Evolutionary conservation across 352 stramenopile species (phyloP), one percentile per base, ranked within the genome.

Genomic region (Globisporangium recalcitrans): DNA sequence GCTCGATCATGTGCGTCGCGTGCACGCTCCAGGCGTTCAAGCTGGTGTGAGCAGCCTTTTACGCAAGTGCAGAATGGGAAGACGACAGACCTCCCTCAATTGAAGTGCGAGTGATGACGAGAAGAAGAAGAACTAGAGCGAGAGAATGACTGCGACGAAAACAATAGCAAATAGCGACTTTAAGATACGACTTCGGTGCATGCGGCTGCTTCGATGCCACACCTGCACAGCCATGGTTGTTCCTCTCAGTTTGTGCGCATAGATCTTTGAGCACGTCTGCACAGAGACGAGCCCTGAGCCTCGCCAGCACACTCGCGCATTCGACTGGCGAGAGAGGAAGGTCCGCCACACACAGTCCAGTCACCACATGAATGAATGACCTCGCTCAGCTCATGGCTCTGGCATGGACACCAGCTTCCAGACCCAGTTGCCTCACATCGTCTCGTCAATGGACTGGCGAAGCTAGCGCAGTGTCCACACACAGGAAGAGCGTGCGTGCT

Each of bases 21-120:
- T 96, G 88, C 72, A 88, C 82, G 3, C 56, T 89, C n/a, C 82
- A 92, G 58, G 75, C 82, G 14, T 75, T 82, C 26, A 44, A 73
- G 36, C 24, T 64, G n/a, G n/a, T 64, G 19, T 64, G 29, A 53
- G n/a, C n/a, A n/a, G n/a, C n/a, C n/a, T n/a, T n/a, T n/a, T n/a
- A n/a, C n/a, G n/a, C n/a, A n/a, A n/a, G 57, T 21, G n/a, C 44
- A 10, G 9, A n/a, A 31, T 10, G 9, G 14, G 29, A 38, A 55
- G 27, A 26, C 21, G 27, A 54, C 21, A n/a, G n/a, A n/a, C n/a
- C n/a, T n/a, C n/a, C 7, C 7, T 21, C 21, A 46, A 21, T 46
- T 46, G 38, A 46, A 46, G 16, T 46, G 21, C 38, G 38, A 46
- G 21, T 21, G 21, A 46, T 16, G 21, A 46, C 16, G 21, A 46